Evolutionary conservation across 164 flowering plant species (phyloP).

Genomic region (Litsea cubeba): DNA sequence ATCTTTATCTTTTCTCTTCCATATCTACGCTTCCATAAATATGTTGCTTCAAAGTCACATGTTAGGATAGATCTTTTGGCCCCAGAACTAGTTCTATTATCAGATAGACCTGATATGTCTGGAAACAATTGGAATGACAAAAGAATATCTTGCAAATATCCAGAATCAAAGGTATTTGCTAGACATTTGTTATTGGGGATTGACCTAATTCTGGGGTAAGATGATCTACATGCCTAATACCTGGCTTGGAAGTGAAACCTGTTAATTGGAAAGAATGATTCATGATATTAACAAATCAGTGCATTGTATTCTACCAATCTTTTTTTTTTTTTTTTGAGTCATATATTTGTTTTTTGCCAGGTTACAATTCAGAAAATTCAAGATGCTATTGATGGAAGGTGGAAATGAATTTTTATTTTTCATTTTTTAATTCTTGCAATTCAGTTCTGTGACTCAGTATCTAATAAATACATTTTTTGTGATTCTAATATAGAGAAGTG

Average conservation of each 20-base stretch:
- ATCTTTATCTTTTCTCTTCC: background rate
- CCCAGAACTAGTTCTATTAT: background rate
- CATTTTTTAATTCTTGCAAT: background rate
- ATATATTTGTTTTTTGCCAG: conserved; percentile 31
- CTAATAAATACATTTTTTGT: background rate
- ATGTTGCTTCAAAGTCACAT: background rate
- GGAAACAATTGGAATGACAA: background rate
- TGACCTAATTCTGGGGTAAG: background rate
- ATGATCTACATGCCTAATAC: background rate
- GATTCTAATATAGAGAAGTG: conserved; percentile 33
- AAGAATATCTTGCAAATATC: background rate
- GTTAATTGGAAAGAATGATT: background rate
- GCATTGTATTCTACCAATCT: background rate
- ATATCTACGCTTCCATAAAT: background rate
- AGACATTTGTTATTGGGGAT: background rate
- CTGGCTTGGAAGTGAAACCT: background rate
- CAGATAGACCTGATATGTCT: background rate
- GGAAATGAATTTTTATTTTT: conserved; percentile 4
- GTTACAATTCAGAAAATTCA: conserved; percentile 68
- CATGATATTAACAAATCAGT: background rate
- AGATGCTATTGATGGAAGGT: conserved; percentile 53
- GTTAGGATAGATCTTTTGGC: background rate
- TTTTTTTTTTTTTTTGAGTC: background rate
- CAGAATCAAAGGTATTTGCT: background rate
- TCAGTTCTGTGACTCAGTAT: background rate